A percentile compares a stretch with the other conserved stretches of the same genome.
phyloP scores from a whole-genome alignment of 2,329 filamentous ascomycete species.

The Pseudocercospora musae region DNA sequence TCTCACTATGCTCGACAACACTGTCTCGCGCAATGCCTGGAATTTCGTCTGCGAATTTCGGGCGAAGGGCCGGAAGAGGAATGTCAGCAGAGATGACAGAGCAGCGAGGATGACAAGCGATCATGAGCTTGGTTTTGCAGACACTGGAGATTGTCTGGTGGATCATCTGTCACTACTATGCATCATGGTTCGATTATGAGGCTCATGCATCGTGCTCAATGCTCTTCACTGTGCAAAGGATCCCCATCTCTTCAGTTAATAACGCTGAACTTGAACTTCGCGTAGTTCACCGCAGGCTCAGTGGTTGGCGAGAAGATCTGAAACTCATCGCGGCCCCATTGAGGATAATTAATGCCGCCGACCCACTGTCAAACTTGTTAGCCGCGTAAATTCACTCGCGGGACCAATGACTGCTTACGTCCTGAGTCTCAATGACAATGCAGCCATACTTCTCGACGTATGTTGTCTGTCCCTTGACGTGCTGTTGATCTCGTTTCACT shows the following conservation, averaged over 20 bases:
- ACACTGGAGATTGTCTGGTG: not conserved
- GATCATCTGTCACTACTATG: not conserved
- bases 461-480: conserved; percentile 24
- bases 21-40: too few species aligned
- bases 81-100: not conserved
- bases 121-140: not conserved
- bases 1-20: too few species aligned
- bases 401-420: conserved; percentile 7
- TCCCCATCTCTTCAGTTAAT: not conserved
- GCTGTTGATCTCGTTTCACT: conserved; percentile 33
- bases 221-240: not conserved
- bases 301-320: conserved; percentile 41
- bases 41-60: not conserved
- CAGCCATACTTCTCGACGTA: conserved; percentile 51
- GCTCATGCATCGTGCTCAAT: not conserved
- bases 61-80: not conserved
- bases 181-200: not conserved
- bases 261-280: conserved; percentile 25
- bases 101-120: not conserved
- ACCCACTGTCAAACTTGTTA: conserved; percentile 57
- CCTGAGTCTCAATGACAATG: conserved; percentile 69
- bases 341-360: conserved; percentile 89
- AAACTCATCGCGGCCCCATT: conserved; percentile 68
- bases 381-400: not conserved
- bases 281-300: conserved; percentile 22